Conservation (phyloP, 2,329 filamentous ascomycete genomes). For the Colletotrichum sojae region DNA sequence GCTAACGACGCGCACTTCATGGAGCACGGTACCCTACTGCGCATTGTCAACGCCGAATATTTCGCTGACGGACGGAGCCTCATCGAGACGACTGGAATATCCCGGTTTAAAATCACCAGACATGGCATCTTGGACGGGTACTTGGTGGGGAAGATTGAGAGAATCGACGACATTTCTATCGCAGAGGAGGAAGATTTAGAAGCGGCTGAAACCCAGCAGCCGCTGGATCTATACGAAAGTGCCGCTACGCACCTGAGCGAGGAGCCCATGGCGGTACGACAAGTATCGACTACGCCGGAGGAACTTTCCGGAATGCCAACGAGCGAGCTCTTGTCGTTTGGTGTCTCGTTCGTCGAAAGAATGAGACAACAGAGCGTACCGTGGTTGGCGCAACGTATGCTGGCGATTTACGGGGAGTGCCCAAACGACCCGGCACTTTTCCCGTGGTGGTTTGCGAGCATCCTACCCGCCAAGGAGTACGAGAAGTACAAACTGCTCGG, state of each 20-base stretch:
- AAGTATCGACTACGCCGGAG: conserved; percentile 41
- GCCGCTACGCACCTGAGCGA: conserved; percentile 33
- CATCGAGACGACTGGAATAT: conserved; percentile 82
- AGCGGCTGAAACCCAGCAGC: conserved; percentile 70
- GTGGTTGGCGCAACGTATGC: conserved; percentile 81
- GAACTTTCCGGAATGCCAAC: conserved; percentile 76
- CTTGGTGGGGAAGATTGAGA: conserved; percentile 80
- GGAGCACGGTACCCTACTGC: conserved; percentile 83
- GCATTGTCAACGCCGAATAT: conserved; percentile 80
- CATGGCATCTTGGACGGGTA: conserved; percentile 82
- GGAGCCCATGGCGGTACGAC: conserved; percentile 11
- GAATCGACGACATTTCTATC: conserved; percentile 85
- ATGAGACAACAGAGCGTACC: conserved; percentile 78
- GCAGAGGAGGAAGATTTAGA: conserved; percentile 86
- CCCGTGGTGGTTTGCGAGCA: conserved; percentile 91
- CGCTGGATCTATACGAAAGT: conserved; percentile 27
- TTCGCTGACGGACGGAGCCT: conserved; percentile 86
- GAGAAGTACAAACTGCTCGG: conserved; percentile 85
- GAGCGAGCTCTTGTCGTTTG: conserved; percentile 75
- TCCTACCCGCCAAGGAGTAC: conserved; percentile 81
- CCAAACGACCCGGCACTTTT: conserved; percentile 83
- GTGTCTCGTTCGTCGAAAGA: conserved; percentile 75
- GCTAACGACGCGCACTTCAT: conserved; percentile 65
- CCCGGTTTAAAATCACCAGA: conserved; percentile 80
- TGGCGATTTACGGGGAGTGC: conserved; percentile 82